A percentile compares a stretch with the other conserved stretches of the same genome.
Conservation (phyloP, 2,329 filamentous ascomycete species). For the Arthrobotrys pseudoclavata region DNA sequence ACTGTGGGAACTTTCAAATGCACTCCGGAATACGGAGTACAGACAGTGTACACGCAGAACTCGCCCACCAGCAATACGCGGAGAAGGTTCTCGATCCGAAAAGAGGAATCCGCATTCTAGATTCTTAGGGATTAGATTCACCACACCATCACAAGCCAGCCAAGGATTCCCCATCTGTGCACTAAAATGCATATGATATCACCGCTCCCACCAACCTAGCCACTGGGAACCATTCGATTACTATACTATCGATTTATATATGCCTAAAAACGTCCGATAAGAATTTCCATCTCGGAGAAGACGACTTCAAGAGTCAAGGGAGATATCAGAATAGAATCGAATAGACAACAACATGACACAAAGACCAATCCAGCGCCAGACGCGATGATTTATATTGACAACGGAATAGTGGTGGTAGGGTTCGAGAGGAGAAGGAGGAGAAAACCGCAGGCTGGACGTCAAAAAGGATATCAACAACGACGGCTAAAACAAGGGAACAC, state of each 20-base stretch:
- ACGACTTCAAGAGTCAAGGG: background rate
- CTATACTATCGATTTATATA: too few species aligned
- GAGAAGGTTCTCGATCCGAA: slow-evolving; percentile 1
- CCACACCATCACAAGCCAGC: background rate
- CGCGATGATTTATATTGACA: slow-evolving; percentile 54
- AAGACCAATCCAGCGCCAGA: slow-evolving; percentile 49
- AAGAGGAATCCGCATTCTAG: background rate
- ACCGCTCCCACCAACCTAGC: too few species aligned
- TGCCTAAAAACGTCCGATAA: too few species aligned
- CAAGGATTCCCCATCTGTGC: background rate
- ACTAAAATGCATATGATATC: too few species aligned
- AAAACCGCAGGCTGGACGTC: slow-evolving; percentile 1
- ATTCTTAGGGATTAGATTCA: background rate
- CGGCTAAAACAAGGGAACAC: slow-evolving; percentile 23
- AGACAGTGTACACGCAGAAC: background rate
- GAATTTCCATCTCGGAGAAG: too few species aligned
- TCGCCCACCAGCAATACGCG: background rate
- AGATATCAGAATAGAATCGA: background rate
- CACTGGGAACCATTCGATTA: too few species aligned
- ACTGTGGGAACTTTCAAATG: background rate
- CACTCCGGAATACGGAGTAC: slow-evolving; percentile 22
- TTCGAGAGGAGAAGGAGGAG: background rate
- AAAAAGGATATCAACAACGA: slow-evolving; percentile 11
- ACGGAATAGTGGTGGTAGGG: slow-evolving; percentile 9
- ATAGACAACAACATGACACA: background rate